Conservation (phyloP, 148 eudicot genomes). For the Cornus suecica region DNA sequence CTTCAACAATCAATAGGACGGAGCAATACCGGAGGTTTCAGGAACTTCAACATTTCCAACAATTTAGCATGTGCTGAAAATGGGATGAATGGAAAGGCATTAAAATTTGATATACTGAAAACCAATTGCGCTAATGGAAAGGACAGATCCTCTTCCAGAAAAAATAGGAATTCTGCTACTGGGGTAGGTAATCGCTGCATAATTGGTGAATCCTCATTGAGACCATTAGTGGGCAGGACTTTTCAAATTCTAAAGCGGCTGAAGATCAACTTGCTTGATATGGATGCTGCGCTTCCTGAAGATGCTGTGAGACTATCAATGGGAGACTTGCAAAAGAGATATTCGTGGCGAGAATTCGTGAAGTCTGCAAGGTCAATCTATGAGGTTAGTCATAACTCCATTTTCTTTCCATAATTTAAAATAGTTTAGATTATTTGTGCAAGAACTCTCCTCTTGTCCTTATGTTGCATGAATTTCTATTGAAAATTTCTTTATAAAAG, state of each 20-base stretch:
- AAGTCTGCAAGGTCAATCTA: constrained; percentile 49
- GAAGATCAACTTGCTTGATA: constrained; percentile 50
- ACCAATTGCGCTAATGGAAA: constrained; percentile 7
- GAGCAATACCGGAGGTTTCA: neutral
- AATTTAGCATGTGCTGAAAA: constrained; percentile 15
- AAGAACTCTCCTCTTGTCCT: neutral
- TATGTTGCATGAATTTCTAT: neutral
- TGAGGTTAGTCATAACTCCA: constrained; percentile 38
- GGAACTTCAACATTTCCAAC: neutral
- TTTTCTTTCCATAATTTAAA: neutral
- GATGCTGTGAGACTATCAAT: constrained; percentile 48
- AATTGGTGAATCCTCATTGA: constrained; percentile 32
- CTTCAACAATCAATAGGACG: constrained; percentile 5
- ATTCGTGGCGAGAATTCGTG: constrained; percentile 46
- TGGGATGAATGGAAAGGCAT: constrained; percentile 15
- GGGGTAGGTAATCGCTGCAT: constrained; percentile 21
- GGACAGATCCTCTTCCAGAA: constrained; percentile 9
- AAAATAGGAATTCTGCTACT: constrained; percentile 14
- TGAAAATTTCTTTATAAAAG: neutral
- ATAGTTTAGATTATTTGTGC: constrained; percentile 1
- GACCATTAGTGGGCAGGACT: constrained; percentile 34
- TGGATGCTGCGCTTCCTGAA: constrained; percentile 50
- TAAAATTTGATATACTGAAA: constrained; percentile 13
- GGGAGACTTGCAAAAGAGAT: constrained; percentile 27
- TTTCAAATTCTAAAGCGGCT: constrained; percentile 36